These are phyloP conservation scores for Cichorium intybus DNA, from an alignment of 140 eudicot species.

Conservation along the genomic window DNA sequence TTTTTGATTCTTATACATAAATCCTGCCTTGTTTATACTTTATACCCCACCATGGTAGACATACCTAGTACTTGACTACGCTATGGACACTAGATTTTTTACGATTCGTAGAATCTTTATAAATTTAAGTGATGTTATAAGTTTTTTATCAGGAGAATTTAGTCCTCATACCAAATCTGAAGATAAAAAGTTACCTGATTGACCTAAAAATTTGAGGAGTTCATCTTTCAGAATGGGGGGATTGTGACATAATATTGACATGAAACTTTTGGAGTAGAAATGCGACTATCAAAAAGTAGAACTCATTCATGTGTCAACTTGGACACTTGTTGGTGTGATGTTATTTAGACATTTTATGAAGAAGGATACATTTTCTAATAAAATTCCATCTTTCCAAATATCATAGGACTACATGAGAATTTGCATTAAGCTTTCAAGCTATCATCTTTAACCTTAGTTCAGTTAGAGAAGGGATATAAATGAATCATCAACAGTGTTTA, in stretches of 20 bases:
- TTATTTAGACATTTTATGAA: not conserved
- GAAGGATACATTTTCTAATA: too few species aligned
- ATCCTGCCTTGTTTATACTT: not conserved
- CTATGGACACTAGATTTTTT: not conserved
- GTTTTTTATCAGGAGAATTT: not conserved
- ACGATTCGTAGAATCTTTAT: not conserved
- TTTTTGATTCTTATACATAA: not conserved
- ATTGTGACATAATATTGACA: not conserved
- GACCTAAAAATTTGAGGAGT: slow-evolving; percentile 2
- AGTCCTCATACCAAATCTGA: not conserved
- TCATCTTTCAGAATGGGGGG: not conserved
- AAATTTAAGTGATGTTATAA: not conserved
- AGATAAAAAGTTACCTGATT: slow-evolving; percentile 1
- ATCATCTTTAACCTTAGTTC: not conserved
- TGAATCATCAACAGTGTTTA: not conserved
- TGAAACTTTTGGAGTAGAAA: not conserved
- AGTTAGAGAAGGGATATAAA: not conserved
- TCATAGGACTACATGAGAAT: too few species aligned
- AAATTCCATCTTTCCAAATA: not conserved
- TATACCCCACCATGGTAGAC: not conserved
- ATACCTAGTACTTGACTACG: slow-evolving; percentile 6
- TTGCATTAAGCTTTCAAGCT: too few species aligned
- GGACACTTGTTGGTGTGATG: not conserved
- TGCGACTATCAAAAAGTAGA: not conserved
- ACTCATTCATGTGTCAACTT: not conserved